A percentile compares a stretch with the other conserved stretches of the same genome.
phyloP scores from a whole-genome alignment of 208 protist genomes.

The Entamoeba nuttalli region DNA sequence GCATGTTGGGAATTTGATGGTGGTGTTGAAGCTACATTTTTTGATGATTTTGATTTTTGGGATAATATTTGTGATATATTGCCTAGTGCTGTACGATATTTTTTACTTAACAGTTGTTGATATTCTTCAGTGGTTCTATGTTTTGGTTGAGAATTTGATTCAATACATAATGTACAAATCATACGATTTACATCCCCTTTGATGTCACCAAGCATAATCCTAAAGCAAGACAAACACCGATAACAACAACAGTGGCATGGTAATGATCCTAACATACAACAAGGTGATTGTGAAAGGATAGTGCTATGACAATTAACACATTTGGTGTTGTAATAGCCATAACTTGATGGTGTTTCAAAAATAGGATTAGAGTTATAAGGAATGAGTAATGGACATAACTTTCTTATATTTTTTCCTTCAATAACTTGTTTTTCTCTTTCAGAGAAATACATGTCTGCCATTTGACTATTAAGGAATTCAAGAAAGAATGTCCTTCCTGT shows the following conservation, averaged over 20 bases:
- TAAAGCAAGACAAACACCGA: background rate
- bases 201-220: background rate
- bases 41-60: background rate
- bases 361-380: background rate
- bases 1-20: background rate
- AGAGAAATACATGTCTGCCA: background rate
- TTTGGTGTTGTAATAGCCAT: background rate
- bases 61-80: background rate
- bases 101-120: background rate
- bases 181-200: background rate
- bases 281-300: background rate
- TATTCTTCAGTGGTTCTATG: background rate
- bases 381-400: background rate
- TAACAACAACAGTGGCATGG: background rate
- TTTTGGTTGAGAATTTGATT: background rate
- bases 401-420: background rate
- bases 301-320: background rate
- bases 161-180: background rate
- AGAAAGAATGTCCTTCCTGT: background rate
- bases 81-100: background rate
- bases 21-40: background rate
- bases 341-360: background rate
- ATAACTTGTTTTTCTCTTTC: background rate
- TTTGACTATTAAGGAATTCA: background rate
- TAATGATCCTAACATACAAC: background rate